A percentile compares a stretch with the other conserved stretches of the same genome.
phyloP scores from a whole-genome alignment of 768 basidiomycete genomes.

The Flagelloscypha sp. region DNA sequence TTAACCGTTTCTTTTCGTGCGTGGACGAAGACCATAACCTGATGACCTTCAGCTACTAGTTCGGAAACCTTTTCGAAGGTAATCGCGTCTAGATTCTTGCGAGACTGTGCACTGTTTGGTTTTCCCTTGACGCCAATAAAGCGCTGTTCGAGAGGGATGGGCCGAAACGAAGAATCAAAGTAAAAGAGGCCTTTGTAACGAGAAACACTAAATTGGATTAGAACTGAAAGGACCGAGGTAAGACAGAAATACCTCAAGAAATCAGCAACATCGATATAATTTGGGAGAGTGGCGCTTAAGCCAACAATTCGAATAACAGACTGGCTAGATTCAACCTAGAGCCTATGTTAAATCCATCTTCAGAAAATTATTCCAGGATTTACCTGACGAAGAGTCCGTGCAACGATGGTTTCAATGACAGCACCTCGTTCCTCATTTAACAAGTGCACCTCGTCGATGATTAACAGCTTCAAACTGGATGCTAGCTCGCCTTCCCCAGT shows the following conservation, averaged over 20 bases:
- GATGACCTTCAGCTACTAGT: conserved; percentile 85
- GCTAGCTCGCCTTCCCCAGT: conserved; percentile 96
- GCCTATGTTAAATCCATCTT: background rate
- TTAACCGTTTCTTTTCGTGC: conserved; percentile 98
- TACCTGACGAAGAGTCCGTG: conserved; percentile 85
- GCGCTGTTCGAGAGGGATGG: conserved; percentile 94
- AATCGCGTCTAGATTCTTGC: conserved; percentile 80
- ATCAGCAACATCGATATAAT: conserved; percentile 93
- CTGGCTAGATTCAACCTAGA: conserved; percentile 90
- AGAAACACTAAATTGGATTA: conserved; percentile 57
- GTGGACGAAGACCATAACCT: conserved; percentile 99
- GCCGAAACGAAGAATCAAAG: conserved; percentile 96
- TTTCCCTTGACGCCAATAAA: conserved; percentile 93
- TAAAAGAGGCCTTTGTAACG: conserved; percentile 84
- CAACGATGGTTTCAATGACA: conserved; percentile 97
- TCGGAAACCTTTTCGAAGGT: conserved; percentile 88
- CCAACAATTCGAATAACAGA: conserved; percentile 95
- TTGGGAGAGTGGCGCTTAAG: conserved; percentile 91
- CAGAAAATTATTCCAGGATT: background rate
- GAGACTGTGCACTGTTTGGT: conserved; percentile 59
- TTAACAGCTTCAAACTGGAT: conserved; percentile 83
- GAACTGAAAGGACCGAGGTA: background rate
- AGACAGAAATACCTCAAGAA: conserved; percentile 64
- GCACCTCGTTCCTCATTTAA: conserved; percentile 97
- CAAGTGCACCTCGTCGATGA: conserved; percentile 96